A percentile compares a stretch with the other conserved stretches of the same genome.
phyloP scores from a whole-genome alignment of 1,139 yeast genomes.

The Geotrichum klebahnii region DNA sequence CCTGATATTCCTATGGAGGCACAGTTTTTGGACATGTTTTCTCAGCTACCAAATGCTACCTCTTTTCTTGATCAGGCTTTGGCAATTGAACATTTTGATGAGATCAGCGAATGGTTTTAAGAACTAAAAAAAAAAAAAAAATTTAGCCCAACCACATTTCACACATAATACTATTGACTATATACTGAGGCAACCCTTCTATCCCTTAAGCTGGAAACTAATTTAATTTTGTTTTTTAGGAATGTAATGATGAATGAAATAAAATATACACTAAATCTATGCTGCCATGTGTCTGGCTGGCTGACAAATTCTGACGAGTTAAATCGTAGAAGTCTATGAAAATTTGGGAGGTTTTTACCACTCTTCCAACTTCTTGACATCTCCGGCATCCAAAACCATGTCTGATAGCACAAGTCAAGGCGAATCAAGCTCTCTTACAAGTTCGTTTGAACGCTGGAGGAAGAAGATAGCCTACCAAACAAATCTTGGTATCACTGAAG shows the following conservation, averaged over 20 bases:
- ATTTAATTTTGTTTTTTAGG: background rate
- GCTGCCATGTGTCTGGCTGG: background rate
- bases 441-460: conserved; percentile 80
- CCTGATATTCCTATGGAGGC: conserved; percentile 29
- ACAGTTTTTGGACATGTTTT: conserved; percentile 37
- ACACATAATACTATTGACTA: too few relatives aligned
- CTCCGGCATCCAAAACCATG: background rate
- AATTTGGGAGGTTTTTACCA: background rate
- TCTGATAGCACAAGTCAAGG: background rate
- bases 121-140: background rate
- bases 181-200: too few relatives aligned
- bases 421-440: conserved; percentile 9
- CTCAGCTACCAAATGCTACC: conserved; percentile 40
- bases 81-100: conserved; percentile 32
- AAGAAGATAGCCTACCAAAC: conserved; percentile 67
- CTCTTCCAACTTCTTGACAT: background rate
- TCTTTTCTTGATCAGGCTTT: conserved; percentile 38
- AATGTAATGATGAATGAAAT: background rate
- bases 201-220: background rate
- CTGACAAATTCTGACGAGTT: background rate
- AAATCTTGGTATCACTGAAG: conserved; percentile 58
- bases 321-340: too few relatives aligned
- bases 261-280: too few relatives aligned
- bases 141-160: too few relatives aligned
- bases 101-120: conserved; percentile 20